These are phyloP conservation scores for Solanum lignicaule DNA, from an alignment of 257 asterid species.

Conservation along the genomic window DNA sequence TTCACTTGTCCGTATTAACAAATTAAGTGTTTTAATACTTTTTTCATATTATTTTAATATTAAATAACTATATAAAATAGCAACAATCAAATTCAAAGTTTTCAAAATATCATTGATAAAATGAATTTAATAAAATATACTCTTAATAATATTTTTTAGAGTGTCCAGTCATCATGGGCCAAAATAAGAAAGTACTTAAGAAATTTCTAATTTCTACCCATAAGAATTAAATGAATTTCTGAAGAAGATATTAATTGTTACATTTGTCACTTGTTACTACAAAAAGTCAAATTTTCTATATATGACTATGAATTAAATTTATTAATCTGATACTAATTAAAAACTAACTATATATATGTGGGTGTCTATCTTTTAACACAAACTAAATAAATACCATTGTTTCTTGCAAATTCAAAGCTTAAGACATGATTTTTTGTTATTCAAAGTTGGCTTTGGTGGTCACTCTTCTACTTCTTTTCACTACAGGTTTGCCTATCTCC, in stretches of 20 bases:
- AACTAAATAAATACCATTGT: neutral
- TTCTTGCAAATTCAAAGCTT: neutral
- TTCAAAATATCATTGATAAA: too few species aligned
- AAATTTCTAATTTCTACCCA: neutral
- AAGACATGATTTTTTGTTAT: neutral
- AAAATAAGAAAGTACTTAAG: neutral
- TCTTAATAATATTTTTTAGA: too few species aligned
- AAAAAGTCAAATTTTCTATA: neutral
- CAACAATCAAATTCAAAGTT: too few species aligned
- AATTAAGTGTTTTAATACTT: too few species aligned
- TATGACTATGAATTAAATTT: neutral
- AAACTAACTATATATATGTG: neutral
- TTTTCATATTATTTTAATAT: too few species aligned
- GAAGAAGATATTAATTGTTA: neutral
- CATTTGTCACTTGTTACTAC: neutral
- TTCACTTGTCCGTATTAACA: too few species aligned
- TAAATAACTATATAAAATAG: too few species aligned
- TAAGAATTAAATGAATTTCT: neutral
- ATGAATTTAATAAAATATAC: too few species aligned
- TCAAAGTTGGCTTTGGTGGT: neutral
- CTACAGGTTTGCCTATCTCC: neutral
- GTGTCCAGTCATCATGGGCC: neutral
- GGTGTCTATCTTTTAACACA: neutral
- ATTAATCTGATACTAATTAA: neutral
- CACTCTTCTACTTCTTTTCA: neutral